A percentile compares a stretch with the other conserved stretches of the same genome.
phyloP scores from a whole-genome alignment of 2,329 filamentous ascomycete genomes.

The Colletotrichum simmondsii region DNA sequence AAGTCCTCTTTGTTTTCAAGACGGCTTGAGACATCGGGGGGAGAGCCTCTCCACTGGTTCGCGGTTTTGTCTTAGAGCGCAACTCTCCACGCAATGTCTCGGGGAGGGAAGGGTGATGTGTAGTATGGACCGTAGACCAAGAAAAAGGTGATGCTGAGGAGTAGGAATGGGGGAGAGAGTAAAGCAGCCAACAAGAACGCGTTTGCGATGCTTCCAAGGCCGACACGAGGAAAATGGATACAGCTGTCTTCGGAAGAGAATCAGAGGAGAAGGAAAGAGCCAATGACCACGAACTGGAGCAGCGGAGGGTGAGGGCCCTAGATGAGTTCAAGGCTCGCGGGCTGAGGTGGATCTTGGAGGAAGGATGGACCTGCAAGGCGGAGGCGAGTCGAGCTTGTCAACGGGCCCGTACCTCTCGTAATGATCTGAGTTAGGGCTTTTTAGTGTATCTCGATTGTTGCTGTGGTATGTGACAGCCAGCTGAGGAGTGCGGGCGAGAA shows the following conservation, averaged over 20 bases:
- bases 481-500: conserved; percentile 24
- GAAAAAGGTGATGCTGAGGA: conserved; percentile 6
- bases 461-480: conserved; percentile 27
- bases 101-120: conserved; percentile 20
- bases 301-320: conserved; percentile 28
- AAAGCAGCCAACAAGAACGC: conserved; percentile 5
- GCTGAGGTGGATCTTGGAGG: conserved; percentile 33
- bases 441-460: conserved; percentile 31
- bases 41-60: conserved; percentile 39
- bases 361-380: conserved; percentile 27
- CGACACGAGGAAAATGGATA: conserved; percentile 14
- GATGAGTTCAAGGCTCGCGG: conserved; percentile 30
- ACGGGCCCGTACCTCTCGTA: conserved; percentile 24
- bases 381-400: conserved; percentile 28
- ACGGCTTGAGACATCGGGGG: conserved; percentile 46
- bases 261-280: conserved; percentile 19
- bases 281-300: conserved; percentile 23
- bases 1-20: conserved; percentile 44
- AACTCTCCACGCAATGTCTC: conserved; percentile 35
- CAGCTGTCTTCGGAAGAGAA: conserved; percentile 9
- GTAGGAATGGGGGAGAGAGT: conserved; percentile 13
- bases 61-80: conserved; percentile 29
- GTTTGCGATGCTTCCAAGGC: conserved; percentile 22
- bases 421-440: conserved; percentile 32
- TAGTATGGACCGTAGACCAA: conserved; percentile 17